phyloP scores from a whole-genome alignment of 2,329 filamentous ascomycete species.

The Magnaporthales sp. region DNA sequence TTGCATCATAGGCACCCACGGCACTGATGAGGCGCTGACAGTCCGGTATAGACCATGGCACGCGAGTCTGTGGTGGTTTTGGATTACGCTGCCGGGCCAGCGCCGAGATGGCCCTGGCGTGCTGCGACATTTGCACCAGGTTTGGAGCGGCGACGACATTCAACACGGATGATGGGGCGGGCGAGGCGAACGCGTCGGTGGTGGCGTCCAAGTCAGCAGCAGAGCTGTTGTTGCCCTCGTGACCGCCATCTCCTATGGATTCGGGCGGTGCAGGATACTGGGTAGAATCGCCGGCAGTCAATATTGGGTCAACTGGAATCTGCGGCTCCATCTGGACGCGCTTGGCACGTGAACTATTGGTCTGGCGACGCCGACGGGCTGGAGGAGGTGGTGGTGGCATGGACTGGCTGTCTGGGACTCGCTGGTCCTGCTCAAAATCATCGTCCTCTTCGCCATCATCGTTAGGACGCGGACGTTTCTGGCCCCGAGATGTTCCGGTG shows the following conservation, averaged over 20 bases:
- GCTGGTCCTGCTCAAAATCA: conserved; percentile 14
- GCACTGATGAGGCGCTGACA: conserved; percentile 29
- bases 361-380: background rate
- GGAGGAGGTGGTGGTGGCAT: conserved; percentile 7
- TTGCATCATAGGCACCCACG: conserved; percentile 27
- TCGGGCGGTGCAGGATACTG: background rate
- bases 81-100: conserved; percentile 19
- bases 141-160: conserved; percentile 10
- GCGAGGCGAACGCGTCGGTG: background rate
- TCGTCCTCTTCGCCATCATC: conserved; percentile 11
- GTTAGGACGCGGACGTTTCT: background rate
- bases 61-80: conserved; percentile 21
- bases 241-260: background rate
- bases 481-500: background rate
- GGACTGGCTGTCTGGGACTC: conserved; percentile 8
- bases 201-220: background rate
- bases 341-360: background rate
- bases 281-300: background rate
- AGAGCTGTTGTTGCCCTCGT: background rate
- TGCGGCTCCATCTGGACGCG: background rate
- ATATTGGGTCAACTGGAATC: conserved; percentile 1
- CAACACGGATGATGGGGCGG: background rate
- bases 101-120: conserved; percentile 16
- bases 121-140: conserved; percentile 16
- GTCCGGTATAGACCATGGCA: conserved; percentile 35